Conservation (phyloP, 139 green algal species). For the Micractinium sp. region DNA sequence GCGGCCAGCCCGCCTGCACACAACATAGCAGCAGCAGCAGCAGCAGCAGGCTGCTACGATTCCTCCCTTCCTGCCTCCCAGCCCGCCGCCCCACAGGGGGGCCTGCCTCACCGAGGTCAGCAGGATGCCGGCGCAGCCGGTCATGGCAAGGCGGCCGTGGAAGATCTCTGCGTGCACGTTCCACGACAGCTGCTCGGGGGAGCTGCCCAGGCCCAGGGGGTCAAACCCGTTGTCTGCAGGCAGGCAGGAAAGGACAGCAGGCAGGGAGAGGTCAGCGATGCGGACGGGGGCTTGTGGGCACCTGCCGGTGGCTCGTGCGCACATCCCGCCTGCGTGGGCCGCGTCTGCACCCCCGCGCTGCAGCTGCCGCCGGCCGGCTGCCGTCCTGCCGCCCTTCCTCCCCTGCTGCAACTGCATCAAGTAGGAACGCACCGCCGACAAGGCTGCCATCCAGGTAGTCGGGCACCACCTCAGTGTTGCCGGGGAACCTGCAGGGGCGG, state of each 20-base stretch:
- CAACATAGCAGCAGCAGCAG: neutral
- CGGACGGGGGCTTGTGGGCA: neutral
- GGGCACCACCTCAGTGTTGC: slow-evolving; percentile 56
- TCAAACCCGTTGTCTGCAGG: slow-evolving; percentile 79
- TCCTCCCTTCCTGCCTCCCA: neutral
- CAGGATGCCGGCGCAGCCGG: slow-evolving; percentile 53
- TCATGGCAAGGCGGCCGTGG: slow-evolving; percentile 63
- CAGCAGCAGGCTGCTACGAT: too few species aligned
- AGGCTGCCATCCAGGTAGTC: slow-evolving; percentile 73
- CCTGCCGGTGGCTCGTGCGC: neutral
- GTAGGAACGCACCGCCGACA: slow-evolving; percentile 48
- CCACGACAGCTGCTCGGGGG: slow-evolving; percentile 53
- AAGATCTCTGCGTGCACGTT: slow-evolving; percentile 58
- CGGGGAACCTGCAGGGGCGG: slow-evolving; percentile 20
- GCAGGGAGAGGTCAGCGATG: neutral
- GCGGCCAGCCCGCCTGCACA: too few species aligned
- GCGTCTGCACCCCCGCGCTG: neutral
- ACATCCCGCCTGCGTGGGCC: too few species aligned
- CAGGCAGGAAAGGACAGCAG: neutral
- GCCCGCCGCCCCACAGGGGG: too few species aligned
- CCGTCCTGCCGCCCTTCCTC: slow-evolving; percentile 49
- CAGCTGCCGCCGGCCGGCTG: neutral
- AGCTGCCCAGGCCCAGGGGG: slow-evolving; percentile 81
- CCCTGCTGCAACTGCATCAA: too few species aligned
- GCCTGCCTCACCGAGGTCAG: too few species aligned